A percentile compares a stretch with the other conserved stretches of the same genome.
phyloP scores from a whole-genome alignment of 352 stramenopile species.

The Paralagenidium karlingii region DNA sequence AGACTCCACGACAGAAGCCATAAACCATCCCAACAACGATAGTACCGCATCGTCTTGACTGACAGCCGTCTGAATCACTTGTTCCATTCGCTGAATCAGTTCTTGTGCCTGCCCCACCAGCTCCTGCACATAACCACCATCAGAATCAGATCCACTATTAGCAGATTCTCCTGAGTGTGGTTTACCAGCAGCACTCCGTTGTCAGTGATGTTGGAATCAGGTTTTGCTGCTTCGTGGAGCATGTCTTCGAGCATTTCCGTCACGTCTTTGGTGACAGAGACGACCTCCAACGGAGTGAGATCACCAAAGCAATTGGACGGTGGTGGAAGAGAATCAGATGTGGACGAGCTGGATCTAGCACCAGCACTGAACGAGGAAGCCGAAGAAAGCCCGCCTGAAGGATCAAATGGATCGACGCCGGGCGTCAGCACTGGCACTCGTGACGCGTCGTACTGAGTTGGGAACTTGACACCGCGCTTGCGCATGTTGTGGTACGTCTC shows the following conservation, averaged over 20 bases:
- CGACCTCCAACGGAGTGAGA: conserved; percentile 41
- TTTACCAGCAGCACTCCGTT: too few species aligned
- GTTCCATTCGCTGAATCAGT: conserved; percentile 44
- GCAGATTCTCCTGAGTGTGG: too few species aligned
- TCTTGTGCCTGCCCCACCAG: conserved; percentile 42
- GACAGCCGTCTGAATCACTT: conserved; percentile 44
- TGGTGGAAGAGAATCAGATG: not conserved
- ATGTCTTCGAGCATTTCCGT: conserved; percentile 79
- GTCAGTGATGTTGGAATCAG: conserved; percentile 19
- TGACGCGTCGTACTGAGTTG: conserved; percentile 60
- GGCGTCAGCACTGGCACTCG: conserved; percentile 42
- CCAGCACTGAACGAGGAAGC: not conserved
- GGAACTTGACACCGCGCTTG: conserved; percentile 65
- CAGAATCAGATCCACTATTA: too few species aligned
- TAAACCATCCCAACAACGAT: too few species aligned
- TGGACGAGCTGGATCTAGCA: not conserved
- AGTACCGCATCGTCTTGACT: conserved; percentile 32
- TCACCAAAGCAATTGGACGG: conserved; percentile 20
- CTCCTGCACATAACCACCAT: conserved; percentile 60
- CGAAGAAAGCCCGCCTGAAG: not conserved
- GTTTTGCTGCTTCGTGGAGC: conserved; percentile 49
- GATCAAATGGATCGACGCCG: not conserved
- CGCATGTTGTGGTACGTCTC: conserved; percentile 78
- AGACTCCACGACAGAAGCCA: not conserved
- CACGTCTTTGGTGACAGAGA: conserved; percentile 48